phyloP scores from a whole-genome alignment of 306 rosid genomes.

The cucumber (Cucumis sativus) region Cucumber_9930_V3 NC_026658.2:20694001-20694500 shows the following conservation, averaged over 20 bases:
- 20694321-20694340: not conserved
- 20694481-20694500: not conserved
- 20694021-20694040: no score
- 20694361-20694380: not conserved
- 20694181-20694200: constrained; percentile 46
- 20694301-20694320: not conserved
- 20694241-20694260: constrained; percentile 93
- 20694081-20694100: constrained; percentile 66
- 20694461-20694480: not conserved
- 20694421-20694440: not conserved
- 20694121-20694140: constrained; percentile 80
- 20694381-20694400: not conserved
- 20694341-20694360: not conserved
- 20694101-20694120: constrained; percentile 78
- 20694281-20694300: not conserved
- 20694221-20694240: constrained; percentile 33
- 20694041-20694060: no score
- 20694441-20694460: not conserved
- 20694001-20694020: no score
- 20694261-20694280: constrained; percentile 16
- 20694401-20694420: not conserved
- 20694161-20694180: constrained; percentile 57
- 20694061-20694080: no score
- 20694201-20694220: constrained; percentile 25
- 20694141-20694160: constrained; percentile 62